Evolutionary conservation across 176 grass and related monocot species (phyloP).

Genomic region (Neostapfia colusana): DNA sequence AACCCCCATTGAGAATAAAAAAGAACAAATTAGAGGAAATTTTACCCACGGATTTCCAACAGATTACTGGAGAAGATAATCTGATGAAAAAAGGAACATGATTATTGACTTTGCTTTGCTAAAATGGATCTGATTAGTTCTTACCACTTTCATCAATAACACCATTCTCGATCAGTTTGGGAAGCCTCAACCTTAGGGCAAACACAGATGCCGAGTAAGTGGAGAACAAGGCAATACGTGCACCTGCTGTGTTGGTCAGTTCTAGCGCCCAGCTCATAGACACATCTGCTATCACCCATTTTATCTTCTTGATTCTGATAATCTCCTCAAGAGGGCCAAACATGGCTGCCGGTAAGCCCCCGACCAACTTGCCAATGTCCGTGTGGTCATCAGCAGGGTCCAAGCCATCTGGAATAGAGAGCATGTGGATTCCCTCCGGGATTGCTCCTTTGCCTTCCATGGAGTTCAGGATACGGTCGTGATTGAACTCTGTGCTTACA

Average conservation of each 20-base stretch:
- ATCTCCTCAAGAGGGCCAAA: conserved; percentile 33
- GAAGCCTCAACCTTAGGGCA: conserved; percentile 35
- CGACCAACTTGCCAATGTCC: conserved; percentile 14
- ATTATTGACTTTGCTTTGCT: background rate
- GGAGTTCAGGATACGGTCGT: conserved; percentile 39
- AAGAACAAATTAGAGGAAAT: too few relatives aligned
- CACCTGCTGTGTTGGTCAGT: conserved; percentile 32
- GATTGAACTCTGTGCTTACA: conserved; percentile 68
- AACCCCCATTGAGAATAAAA: too few relatives aligned
- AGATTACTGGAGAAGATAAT: background rate
- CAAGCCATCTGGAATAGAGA: conserved; percentile 61
- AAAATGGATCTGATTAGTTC: background rate
- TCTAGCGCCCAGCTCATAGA: conserved; percentile 44
- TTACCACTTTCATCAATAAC: conserved; percentile 56
- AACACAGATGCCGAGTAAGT: conserved; percentile 41
- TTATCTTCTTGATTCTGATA: conserved; percentile 38
- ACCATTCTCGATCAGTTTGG: conserved; percentile 45
- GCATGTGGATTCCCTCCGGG: conserved; percentile 46
- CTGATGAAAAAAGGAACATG: background rate
- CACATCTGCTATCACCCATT: conserved; percentile 45
- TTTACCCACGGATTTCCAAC: too few relatives aligned
- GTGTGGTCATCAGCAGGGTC: conserved; percentile 50
- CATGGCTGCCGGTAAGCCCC: conserved; percentile 39
- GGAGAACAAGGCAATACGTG: conserved; percentile 36
- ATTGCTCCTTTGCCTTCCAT: conserved; percentile 38